phyloP scores from a whole-genome alignment of 1,139 yeast genomes.

The Scheffersomyces lignicola region DNA sequence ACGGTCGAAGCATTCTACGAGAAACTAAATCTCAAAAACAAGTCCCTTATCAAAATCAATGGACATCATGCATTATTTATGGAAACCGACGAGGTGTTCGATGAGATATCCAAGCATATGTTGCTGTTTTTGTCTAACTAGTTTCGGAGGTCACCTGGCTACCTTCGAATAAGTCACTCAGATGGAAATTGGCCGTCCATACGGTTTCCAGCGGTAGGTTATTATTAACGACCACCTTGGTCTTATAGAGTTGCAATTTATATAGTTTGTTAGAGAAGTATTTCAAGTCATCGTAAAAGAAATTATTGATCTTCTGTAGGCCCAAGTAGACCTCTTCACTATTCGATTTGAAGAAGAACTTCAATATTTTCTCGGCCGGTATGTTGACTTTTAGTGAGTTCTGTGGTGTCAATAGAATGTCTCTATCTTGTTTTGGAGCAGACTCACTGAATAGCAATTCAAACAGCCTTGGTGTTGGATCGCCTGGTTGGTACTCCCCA shows the following conservation, averaged over 20 bases:
- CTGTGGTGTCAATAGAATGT: constrained; percentile 12
- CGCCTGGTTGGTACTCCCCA: constrained; percentile 13
- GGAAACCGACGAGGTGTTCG: constrained; percentile 19
- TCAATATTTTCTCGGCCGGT: constrained; percentile 15
- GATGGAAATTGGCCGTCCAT: constrained; percentile 11
- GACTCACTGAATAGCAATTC: constrained; percentile 19
- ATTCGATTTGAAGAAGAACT: constrained; percentile 16
- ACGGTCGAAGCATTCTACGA: constrained; percentile 17
- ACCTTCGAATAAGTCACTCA: constrained; percentile 4
- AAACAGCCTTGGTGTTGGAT: constrained; percentile 24
- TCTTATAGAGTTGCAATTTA: constrained; percentile 15
- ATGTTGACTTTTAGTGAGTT: constrained; percentile 20
- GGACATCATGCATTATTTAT: constrained; percentile 22
- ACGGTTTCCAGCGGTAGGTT: constrained; percentile 5
- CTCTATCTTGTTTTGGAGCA: constrained; percentile 4
- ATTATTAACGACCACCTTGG: constrained; percentile 7
- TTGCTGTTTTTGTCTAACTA: constrained; percentile 10
- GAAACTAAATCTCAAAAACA: constrained; percentile 13
- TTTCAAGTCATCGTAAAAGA: constrained; percentile 3
- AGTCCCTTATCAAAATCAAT: constrained; percentile 15
- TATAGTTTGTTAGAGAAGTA: background rate
- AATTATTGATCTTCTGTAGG: background rate
- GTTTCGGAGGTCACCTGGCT: no score
- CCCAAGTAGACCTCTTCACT: constrained; percentile 22
- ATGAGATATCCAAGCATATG: constrained; percentile 14